Percentiles rank a stretch among this genome's conserved stretches.
phyloP scores from a whole-genome alignment of 2,329 filamentous ascomycete species.

The Venturia pyrina region DNA sequence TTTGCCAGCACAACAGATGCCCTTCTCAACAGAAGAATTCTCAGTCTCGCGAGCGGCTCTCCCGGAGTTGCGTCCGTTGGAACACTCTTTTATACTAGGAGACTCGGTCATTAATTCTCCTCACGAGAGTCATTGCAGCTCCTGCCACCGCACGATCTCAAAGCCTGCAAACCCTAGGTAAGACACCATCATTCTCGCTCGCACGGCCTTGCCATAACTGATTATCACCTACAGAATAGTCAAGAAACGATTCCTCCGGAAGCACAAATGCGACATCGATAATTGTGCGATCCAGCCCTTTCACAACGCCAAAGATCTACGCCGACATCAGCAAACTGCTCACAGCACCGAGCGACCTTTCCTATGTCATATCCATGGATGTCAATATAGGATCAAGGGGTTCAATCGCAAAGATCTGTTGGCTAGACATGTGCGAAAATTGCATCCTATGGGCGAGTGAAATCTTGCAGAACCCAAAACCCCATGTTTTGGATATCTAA shows the following conservation, averaged over 20 bases:
- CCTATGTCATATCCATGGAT: background rate
- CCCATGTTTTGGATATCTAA: no score
- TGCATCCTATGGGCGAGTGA: background rate
- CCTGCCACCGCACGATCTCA: background rate
- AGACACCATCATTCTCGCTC: no score
- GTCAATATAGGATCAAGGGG: background rate
- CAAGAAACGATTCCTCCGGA: background rate
- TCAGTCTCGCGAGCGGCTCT: background rate
- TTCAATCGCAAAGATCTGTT: background rate
- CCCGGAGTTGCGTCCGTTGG: background rate
- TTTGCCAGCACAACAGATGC: background rate
- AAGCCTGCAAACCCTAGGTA: background rate
- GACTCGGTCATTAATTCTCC: background rate
- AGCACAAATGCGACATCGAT: background rate
- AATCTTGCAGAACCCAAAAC: no score
- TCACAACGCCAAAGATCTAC: background rate
- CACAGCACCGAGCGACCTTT: background rate
- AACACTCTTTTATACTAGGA: background rate
- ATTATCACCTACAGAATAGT: background rate
- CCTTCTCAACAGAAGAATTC: background rate
- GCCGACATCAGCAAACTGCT: background rate
- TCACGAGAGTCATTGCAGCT: background rate
- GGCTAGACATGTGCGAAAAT: background rate
- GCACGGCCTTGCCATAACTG: background rate
- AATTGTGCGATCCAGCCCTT: background rate